Evolutionary conservation across 768 basidiomycete genomes (phyloP).

Genomic region (Coprinellus micaceus): DNA sequence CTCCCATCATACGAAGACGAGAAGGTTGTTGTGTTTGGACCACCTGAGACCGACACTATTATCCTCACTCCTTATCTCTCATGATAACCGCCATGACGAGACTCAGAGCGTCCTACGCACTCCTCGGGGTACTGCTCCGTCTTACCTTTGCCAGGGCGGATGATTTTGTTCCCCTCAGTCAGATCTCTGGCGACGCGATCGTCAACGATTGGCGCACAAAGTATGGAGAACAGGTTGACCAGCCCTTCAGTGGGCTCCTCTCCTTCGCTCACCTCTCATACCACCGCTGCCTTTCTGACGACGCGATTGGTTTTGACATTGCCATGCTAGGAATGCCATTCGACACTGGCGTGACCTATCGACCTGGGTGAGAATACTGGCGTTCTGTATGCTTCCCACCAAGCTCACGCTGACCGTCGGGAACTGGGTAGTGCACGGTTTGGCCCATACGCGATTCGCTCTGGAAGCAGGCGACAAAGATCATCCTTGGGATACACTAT

Average conservation of each 20-base stretch:
- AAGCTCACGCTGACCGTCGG: not conserved
- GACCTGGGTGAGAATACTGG: conserved; percentile 39
- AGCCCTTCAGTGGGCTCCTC: conserved; percentile 73
- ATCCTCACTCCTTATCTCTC: no score
- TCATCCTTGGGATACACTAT: conserved; percentile 58
- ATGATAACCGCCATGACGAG: no score
- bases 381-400: no score
- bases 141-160: no score
- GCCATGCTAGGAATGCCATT: conserved; percentile 81
- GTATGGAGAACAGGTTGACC: conserved; percentile 73
- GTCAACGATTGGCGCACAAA: conserved; percentile 30
- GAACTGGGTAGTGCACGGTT: conserved; percentile 66
- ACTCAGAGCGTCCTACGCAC: no score
- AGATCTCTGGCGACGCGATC: no score
- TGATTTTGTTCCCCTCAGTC: no score
- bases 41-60: no score
- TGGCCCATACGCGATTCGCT: conserved; percentile 82
- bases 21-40: no score
- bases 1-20: no score
- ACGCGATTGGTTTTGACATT: conserved; percentile 57
- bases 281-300: conserved; percentile 62
- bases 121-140: no score
- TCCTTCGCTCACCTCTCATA: conserved; percentile 84
- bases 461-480: conserved; percentile 69
- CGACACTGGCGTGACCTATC: conserved; percentile 66